These are phyloP conservation scores for Aspergillus unguis DNA, from an alignment of 2,329 filamentous ascomycete species.

Conservation along the genomic window DNA sequence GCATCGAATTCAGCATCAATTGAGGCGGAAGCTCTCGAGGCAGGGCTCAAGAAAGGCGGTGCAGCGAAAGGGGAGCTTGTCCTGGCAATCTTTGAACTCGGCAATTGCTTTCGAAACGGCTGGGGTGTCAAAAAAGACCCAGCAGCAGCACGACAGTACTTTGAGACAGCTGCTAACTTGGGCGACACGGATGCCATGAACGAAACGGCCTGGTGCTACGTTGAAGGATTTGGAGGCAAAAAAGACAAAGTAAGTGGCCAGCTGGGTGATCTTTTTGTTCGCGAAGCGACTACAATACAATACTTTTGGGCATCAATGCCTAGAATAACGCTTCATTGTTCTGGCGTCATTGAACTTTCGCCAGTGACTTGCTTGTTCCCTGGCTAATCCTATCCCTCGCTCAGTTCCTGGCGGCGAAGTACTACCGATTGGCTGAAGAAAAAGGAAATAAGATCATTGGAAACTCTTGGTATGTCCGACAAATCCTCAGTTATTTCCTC, in stretches of 20 bases:
- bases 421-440: slow-evolving; percentile 86
- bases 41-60: slow-evolving; percentile 88
- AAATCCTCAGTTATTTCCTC: slow-evolving; percentile 2
- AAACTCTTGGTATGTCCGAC: slow-evolving; percentile 78
- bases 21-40: slow-evolving; percentile 77
- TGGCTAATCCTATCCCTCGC: slow-evolving; percentile 9
- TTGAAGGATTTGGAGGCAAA: slow-evolving; percentile 93
- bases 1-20: slow-evolving; percentile 86
- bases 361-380: slow-evolving; percentile 10
- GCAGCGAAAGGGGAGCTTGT: slow-evolving; percentile 94
- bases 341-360: slow-evolving; percentile 14
- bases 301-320: slow-evolving; percentile 34
- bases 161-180: slow-evolving; percentile 94
- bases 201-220: slow-evolving; percentile 91
- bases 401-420: slow-evolving; percentile 66
- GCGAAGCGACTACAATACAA: background rate
- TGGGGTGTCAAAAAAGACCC: slow-evolving; percentile 89
- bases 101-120: slow-evolving; percentile 75
- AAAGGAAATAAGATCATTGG: slow-evolving; percentile 86
- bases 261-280: slow-evolving; percentile 3
- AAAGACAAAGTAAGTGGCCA: slow-evolving; percentile 85
- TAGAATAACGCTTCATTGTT: slow-evolving; percentile 20
- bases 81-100: slow-evolving; percentile 89
- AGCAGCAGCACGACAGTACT: slow-evolving; percentile 83
- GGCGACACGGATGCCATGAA: slow-evolving; percentile 98